These are phyloP conservation scores for Peniophora sp. DNA, from an alignment of 1,284 basidiomycete genomes.

Conservation along the genomic window DNA sequence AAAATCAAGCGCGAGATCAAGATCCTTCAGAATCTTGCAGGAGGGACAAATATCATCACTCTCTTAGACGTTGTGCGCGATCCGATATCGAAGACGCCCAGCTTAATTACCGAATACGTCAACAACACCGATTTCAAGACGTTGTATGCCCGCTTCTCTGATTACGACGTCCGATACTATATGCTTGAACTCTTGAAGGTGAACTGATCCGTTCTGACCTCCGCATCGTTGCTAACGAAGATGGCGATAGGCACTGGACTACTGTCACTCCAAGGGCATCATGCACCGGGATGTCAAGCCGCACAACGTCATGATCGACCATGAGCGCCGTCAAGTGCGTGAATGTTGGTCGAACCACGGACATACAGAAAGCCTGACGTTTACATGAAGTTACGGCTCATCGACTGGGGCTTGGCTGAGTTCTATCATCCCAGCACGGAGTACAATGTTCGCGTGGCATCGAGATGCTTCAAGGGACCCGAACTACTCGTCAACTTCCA, in stretches of 20 bases:
- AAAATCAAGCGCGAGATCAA: slow-evolving; percentile 99
- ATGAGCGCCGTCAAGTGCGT: slow-evolving; percentile 87
- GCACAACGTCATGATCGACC: slow-evolving; percentile 99
- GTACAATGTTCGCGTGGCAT: slow-evolving; percentile 74
- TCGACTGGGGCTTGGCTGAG: slow-evolving; percentile 98
- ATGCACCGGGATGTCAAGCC: slow-evolving; percentile 99
- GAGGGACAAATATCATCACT: slow-evolving; percentile 87
- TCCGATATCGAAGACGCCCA: slow-evolving; percentile 91
- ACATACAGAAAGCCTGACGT: background rate
- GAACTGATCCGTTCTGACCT: background rate
- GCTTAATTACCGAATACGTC: slow-evolving; percentile 71
- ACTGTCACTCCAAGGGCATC: slow-evolving; percentile 96
- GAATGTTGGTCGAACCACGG: background rate
- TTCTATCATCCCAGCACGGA: slow-evolving; percentile 99
- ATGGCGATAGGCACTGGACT: slow-evolving; percentile 77
- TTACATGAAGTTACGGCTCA: slow-evolving; percentile 71
- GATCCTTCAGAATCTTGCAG: slow-evolving; percentile 94
- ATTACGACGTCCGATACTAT: slow-evolving; percentile 94
- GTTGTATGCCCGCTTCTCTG: slow-evolving; percentile 90
- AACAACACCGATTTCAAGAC: slow-evolving; percentile 99
- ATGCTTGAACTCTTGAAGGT: slow-evolving; percentile 96
- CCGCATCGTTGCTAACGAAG: slow-evolving; percentile 4
- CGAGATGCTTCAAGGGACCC: slow-evolving; percentile 97
- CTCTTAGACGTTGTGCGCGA: slow-evolving; percentile 95
- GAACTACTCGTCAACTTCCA: slow-evolving; percentile 97